Base-by-base conservation (phyloP, 1,284 basidiomycete genomes). In the Athelia sp. region DNA sequence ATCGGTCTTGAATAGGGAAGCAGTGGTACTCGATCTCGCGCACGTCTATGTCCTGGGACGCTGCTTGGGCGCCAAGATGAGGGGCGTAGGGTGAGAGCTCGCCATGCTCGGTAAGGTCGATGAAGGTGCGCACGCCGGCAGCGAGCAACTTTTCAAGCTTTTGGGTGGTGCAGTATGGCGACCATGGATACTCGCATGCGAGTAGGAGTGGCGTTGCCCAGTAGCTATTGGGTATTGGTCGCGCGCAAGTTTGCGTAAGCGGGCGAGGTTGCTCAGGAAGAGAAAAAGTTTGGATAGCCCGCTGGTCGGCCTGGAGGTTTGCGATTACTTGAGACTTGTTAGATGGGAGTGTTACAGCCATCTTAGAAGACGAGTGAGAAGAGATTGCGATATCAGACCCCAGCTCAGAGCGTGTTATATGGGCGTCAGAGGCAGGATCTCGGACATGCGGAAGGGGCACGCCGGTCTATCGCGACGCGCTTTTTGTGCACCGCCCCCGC, bases 121-220 rank as follows among this genome's bases (percentile, higher is more conserved):
- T 81, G 65, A 89, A 89, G 13, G 85, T 87, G 51, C 83, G 81
- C 3, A 87, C 81, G 49, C 86, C 86, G 0, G 84, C 79, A 11
- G 69, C 68, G 24, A 89, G 76, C 48, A 88, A 73, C 0, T 78
- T 77, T 64, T 87, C 83, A 53, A 89, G 75, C 60, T 88, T 87
- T 54, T 78, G 75, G 53, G 70, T 71, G 52, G 72, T 69, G 18
- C 73, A 71, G 51, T 54, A 63, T 11, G 85, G 81, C 43, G 81
- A 72, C 78, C 82, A 89, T 0, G 87, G 87, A 61, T 89, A 89
- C 62, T 90, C 86, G 74, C 84, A 87, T 1, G 84, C 86, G 50
- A 89, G 73, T 26, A 89, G 75, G 13, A 72, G 67, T 0, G 80
- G 74, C 0, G 85, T 87, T 0, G 85, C 86, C 87, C 87, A 89